These are phyloP conservation scores for Spiraea crenata DNA, from an alignment of 331 rosid species.

Conservation along the genomic window DNA sequence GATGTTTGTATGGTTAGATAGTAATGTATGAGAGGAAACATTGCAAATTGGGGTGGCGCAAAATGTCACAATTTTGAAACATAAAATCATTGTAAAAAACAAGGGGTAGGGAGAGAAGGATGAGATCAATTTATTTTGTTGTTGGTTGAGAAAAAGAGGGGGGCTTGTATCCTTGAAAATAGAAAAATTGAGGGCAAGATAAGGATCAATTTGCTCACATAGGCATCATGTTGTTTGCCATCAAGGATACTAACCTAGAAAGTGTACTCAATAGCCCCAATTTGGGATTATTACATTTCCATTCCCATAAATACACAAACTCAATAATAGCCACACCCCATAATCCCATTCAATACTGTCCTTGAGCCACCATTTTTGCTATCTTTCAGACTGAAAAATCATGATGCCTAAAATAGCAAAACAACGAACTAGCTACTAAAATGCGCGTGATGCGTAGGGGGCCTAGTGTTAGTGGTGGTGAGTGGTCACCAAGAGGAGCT, in stretches of 20 bases:
- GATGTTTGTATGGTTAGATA: not conserved
- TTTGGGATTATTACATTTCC: slow-evolving; percentile 17
- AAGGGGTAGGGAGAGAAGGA: not conserved
- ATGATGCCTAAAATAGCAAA: too few relatives aligned
- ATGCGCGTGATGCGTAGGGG: slow-evolving; percentile 37
- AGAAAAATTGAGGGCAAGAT: slow-evolving; percentile 51
- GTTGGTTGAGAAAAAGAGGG: slow-evolving; percentile 24
- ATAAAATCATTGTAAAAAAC: slow-evolving; percentile 22
- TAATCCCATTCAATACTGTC: slow-evolving; percentile 24
- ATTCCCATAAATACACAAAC: slow-evolving; percentile 28
- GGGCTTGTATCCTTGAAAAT: slow-evolving; percentile 37
- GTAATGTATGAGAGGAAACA: slow-evolving; percentile 24
- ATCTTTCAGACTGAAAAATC: slow-evolving; percentile 8
- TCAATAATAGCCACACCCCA: slow-evolving; percentile 7
- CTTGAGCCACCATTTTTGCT: slow-evolving; percentile 13
- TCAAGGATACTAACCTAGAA: slow-evolving; percentile 62
- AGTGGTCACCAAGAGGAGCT: not conserved
- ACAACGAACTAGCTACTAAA: slow-evolving; percentile 19
- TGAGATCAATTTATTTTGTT: slow-evolving; percentile 20
- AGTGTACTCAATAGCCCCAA: slow-evolving; percentile 52
- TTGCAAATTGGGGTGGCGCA: slow-evolving; percentile 20
- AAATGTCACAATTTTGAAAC: slow-evolving; percentile 32
- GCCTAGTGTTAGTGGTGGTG: not conserved
- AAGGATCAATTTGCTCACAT: slow-evolving; percentile 70
- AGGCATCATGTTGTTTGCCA: slow-evolving; percentile 94